Base-by-base conservation (phyloP, 164 flowering plant genomes). In the Vitis vinifera region DNA sequence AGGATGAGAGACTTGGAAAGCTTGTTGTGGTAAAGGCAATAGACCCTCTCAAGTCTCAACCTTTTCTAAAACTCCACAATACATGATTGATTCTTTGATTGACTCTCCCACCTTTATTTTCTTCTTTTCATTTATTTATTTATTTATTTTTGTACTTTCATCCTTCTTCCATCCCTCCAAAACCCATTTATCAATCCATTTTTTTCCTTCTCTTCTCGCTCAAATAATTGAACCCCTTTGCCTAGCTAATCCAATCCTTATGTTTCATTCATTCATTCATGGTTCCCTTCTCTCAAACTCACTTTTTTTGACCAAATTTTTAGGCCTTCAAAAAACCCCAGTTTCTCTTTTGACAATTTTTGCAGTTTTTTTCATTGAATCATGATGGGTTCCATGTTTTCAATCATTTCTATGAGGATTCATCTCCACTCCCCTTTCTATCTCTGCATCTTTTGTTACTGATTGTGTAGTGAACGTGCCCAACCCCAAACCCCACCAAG, bases 401-500 rank as follows among this genome's bases (percentile, higher is more conserved):
- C 67, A 63, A 73, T 74, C 58, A 71, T 71, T 51, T 67, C 15
- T 10, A 8, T 47, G 63, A 68, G 51, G 69, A 67, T 71, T 73
- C 62, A 62, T 51, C 58, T 30, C 13, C 58, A 3, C 44, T 37
- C 30, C 37, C 59, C 27, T 49, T 72, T 69, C 53, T 68, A 66
- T 72, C 63, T 72, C 56, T 70, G 27, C 67, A 51, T 60, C 63
- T 75, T 72, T 67, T 68, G 31, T 30, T 31, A 55, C 60, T 17
- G 31, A 55, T 72, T 69, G 71, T 10, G 47, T n/a, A 51, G 77
- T 59, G 78, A 80, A 80, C 76, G 83, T 74, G 76, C 70, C 65
- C 63, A 51, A 71, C 51, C 27, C 75, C 71, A 60, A 82, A 82
- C 82, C 86, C 86, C 84, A 82, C 84, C 77, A 71, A 53, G 68